Base-by-base conservation (phyloP, 768 basidiomycete genomes). In the Podaxis sp. region DNA sequence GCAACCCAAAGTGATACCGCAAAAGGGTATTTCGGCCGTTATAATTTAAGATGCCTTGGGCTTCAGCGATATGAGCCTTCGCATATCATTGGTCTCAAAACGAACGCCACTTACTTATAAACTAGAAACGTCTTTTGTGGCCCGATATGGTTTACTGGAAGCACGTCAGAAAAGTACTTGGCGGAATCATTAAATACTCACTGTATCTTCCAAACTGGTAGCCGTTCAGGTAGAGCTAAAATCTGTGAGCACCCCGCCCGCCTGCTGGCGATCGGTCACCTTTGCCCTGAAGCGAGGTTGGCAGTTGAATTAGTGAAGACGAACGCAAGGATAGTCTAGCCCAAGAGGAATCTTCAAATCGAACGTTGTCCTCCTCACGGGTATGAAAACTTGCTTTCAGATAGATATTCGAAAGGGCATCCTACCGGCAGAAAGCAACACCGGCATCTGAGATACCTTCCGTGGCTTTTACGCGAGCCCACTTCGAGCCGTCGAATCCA, bases 1-100 rank as follows among this genome's bases (percentile, higher is more conserved):
- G 70, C 68, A 16, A 80, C 78, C 81, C 81, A 82, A 5, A 82
- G 68, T 16, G 81, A 81, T 10, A 82, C 69, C 4, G 77, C 80
- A 6, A 21, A 21, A 82, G 69, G 3, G 80, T 81, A 62, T 82
- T 82, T 11, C 35, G 61, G 18, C 81, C 80, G 18, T 76, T 72
- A 59, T 82, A 81, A 51, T 82, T 76, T 46, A 82, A 59, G 57
- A 82, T 80, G 25, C 81, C 82, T 72, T 82, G 77, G 3, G 81
- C 80, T 79, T 56, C 35, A 54, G 16, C 25, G 18, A 16, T 18
- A 10, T 54, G 16, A 54, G 35, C 4, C 38, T 37, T 13, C 7
- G 37, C 18, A 32, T 32, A 32, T 32, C 18, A 44, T 16, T 44
- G 16, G 7, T 11, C n/a, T 10, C 18, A 11, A 14, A 2, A 6